A percentile compares a stretch with the other conserved stretches of the same genome.
Conservation (phyloP, 2,329 filamentous ascomycete species). For the Canariomyces notabilis region DNA sequence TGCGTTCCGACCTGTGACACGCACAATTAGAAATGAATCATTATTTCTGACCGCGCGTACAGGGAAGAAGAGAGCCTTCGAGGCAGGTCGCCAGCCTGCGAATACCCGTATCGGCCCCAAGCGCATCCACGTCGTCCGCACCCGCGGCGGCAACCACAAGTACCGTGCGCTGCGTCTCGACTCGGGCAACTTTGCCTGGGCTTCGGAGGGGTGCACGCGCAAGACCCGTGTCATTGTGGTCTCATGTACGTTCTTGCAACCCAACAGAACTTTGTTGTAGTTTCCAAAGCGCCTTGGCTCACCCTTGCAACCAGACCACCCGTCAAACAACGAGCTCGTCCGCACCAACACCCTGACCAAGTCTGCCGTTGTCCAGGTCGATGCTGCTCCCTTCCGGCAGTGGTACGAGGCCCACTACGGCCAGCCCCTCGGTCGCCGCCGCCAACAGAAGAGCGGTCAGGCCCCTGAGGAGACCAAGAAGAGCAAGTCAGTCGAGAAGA, state of each 20-base stretch:
- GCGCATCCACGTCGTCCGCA: constrained; percentile 40
- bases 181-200: constrained; percentile 99
- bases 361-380: constrained; percentile 96
- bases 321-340: constrained; percentile 99
- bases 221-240: constrained; percentile 99
- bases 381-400: constrained; percentile 97
- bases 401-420: constrained; percentile 99
- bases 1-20: constrained; percentile 68
- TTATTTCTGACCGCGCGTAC: constrained; percentile 27
- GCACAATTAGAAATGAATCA: constrained; percentile 20
- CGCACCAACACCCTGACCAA: constrained; percentile 99
- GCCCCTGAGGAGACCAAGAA: constrained; percentile 74
- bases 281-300: neutral
- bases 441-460: constrained; percentile 75
- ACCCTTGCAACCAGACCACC: constrained; percentile 59
- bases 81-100: constrained; percentile 98
- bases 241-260: constrained; percentile 49
- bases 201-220: constrained; percentile 94
- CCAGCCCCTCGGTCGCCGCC: constrained; percentile 78
- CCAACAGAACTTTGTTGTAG: neutral
- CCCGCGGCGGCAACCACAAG: constrained; percentile 86
- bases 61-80: constrained; percentile 97
- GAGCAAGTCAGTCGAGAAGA: constrained; percentile 92
- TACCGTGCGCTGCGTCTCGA: constrained; percentile 99
- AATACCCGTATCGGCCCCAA: constrained; percentile 92